Conservation (phyloP, 2,329 filamentous ascomycete species). For the Aspergillus glaucus region DNA sequence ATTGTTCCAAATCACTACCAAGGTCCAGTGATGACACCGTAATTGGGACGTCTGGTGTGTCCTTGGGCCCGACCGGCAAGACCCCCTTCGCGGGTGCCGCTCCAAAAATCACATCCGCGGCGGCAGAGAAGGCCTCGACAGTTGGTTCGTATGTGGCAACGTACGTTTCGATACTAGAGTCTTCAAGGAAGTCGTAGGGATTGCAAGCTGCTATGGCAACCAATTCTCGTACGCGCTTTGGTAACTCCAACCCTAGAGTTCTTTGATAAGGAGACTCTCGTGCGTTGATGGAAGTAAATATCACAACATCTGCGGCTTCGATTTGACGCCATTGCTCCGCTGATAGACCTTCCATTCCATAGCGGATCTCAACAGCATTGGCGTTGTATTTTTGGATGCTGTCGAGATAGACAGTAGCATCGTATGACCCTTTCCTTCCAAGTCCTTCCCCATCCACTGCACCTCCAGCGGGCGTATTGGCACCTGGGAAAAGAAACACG, state of each 20-base stretch:
- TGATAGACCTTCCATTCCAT: constrained; percentile 25
- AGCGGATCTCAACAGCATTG: constrained; percentile 27
- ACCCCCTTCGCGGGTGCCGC: constrained; percentile 19
- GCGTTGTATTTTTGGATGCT: constrained; percentile 22
- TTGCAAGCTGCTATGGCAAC: constrained; percentile 38
- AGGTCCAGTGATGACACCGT: constrained; percentile 13
- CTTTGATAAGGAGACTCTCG: constrained; percentile 32
- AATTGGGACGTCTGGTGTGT: constrained; percentile 8
- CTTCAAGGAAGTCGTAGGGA: constrained; percentile 41
- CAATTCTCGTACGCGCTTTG: constrained; percentile 22
- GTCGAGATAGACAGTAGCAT: constrained; percentile 26
- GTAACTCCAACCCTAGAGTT: constrained; percentile 27
- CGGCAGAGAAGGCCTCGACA: constrained; percentile 35
- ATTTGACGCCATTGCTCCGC: constrained; percentile 25
- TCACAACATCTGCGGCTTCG: constrained; percentile 32
- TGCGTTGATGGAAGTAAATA: constrained; percentile 38
- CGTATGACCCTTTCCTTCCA: constrained; percentile 25
- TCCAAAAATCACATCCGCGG: constrained; percentile 36
- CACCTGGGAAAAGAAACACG: constrained; percentile 35
- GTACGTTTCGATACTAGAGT: constrained; percentile 33
- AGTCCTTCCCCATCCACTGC: constrained; percentile 35
- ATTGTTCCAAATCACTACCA: constrained; percentile 20
- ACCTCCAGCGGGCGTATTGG: constrained; percentile 28
- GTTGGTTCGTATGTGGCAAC: constrained; percentile 42
- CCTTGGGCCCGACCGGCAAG: constrained; percentile 29